These are phyloP conservation scores for Candida piceae DNA, from an alignment of 805 yeast genomes.

Conservation along the genomic window DNA sequence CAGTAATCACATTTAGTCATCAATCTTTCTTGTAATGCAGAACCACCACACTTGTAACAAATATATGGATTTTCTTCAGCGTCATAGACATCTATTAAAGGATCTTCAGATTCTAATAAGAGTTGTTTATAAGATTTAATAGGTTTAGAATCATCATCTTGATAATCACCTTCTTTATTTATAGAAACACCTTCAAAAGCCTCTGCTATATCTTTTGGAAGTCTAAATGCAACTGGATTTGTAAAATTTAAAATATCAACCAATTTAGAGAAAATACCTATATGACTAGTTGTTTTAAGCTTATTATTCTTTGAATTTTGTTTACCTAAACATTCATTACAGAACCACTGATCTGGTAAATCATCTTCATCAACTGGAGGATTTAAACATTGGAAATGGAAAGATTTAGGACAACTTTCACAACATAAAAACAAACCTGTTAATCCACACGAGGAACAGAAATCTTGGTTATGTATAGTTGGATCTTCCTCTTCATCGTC, in stretches of 20 bases:
- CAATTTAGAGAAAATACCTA: constrained; percentile 52
- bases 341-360: constrained; percentile 87
- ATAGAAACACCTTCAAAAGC: constrained; percentile 67
- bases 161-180: constrained; percentile 67
- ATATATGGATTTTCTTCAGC: constrained; percentile 61
- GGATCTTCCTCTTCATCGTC: constrained; percentile 11
- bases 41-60: constrained; percentile 72
- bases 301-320: constrained; percentile 13
- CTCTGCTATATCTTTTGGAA: constrained; percentile 69
- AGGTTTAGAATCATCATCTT: constrained; percentile 55
- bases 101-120: constrained; percentile 46
- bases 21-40: constrained; percentile 54
- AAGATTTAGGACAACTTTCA: constrained; percentile 87
- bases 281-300: constrained; percentile 10
- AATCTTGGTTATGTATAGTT: constrained; percentile 65
- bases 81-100: constrained; percentile 56
- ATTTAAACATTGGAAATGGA: constrained; percentile 85
- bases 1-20: constrained; percentile 82
- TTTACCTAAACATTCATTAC: constrained; percentile 67
- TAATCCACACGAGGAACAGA: constrained; percentile 85
- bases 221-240: constrained; percentile 60
- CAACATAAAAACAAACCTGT: constrained; percentile 89
- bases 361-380: constrained; percentile 78
- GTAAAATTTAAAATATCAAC: constrained; percentile 51
- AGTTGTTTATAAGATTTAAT: constrained; percentile 36